Evolutionary conservation across 441 rosid genomes (phyloP).

Genomic region (Erodium trifolium): DNA sequence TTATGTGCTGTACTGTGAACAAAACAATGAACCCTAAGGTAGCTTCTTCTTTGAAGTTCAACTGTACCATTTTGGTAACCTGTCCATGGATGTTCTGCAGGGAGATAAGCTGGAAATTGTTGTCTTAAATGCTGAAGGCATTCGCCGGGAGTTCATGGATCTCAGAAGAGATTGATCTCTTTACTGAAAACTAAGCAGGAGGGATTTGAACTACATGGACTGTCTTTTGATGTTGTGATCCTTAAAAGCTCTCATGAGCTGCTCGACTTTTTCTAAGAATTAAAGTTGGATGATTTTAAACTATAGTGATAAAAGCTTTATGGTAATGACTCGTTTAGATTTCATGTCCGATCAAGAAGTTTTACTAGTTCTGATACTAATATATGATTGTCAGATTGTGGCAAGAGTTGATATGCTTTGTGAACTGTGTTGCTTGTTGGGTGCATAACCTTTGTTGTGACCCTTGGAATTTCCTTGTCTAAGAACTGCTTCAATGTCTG

Average conservation of each 20-base stretch:
- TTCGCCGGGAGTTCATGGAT: slow-evolving; percentile 61
- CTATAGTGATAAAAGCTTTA: neutral
- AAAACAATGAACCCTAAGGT: neutral
- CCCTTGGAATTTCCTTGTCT: too few relatives aligned
- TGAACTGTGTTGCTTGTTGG: neutral
- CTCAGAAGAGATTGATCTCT: slow-evolving; percentile 66
- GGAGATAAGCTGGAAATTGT: slow-evolving; percentile 92
- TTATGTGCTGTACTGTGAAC: neutral
- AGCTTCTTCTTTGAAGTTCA: neutral
- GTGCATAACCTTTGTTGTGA: too few relatives aligned
- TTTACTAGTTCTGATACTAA: neutral
- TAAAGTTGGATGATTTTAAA: neutral
- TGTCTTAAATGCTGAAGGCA: slow-evolving; percentile 60
- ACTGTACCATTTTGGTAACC: neutral
- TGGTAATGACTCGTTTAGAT: neutral
- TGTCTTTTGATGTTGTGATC: neutral
- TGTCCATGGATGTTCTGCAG: slow-evolving; percentile 25
- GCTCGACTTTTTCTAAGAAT: neutral
- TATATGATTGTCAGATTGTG: neutral
- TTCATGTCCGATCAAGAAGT: neutral
- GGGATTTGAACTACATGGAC: neutral
- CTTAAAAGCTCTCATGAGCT: neutral
- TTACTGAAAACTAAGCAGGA: neutral
- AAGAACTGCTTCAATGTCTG: too few relatives aligned
- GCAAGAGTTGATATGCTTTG: neutral